Base-by-base conservation (phyloP, 2,329 filamentous ascomycete species). In the Metarhizium robertsii region DNA sequence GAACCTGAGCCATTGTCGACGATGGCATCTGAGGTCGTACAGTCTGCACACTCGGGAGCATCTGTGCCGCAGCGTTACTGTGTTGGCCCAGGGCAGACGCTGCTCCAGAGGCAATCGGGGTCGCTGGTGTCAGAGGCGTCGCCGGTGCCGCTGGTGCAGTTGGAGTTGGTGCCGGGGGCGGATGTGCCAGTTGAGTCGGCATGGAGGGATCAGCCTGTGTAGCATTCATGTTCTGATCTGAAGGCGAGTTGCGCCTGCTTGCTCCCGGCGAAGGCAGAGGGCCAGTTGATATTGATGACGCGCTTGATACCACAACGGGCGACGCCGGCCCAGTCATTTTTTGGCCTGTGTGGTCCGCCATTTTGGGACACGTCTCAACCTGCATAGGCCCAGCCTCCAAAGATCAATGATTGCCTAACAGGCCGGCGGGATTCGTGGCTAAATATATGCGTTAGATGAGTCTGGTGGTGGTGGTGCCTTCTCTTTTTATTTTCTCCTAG, bases 141-240 rank as follows among this genome's bases (percentile, higher is more conserved):
- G 14, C 38, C 5, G 8, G 11, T 13, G 18, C n/a, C n/a, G n/a
- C 18, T 45, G 42, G 11, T 16, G 42, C 7, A 11, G 6, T 45
- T 18, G 16, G n/a, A 45, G 11, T 20, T 20, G n/a, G 16, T 25
- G 18, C n/a, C 6, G 42, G 42, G 6, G 4, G 42, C 16, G 42
- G 42, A 20, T 45, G 18, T 45, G 42, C 42, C 49, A 8, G 49
- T 51, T 36, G 49, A 40, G 16, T n/a, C n/a, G 10, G 7, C 42
- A 4, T 25, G 25, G 25, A 25, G 4, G 57, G 56, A 34, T 55
- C 55, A 36, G 53, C 18, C 20, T 55, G 62, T 38, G 53, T 29
- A 52, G 46, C 14, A 25, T 25, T 25, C 25, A 1, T 25, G 8
- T 40, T 18, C 11, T 54, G 55, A 3, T 53, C 49, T 6, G 54